Conservation (phyloP, 2,329 filamentous ascomycete genomes). For the Botrytis tulipae region DNA sequence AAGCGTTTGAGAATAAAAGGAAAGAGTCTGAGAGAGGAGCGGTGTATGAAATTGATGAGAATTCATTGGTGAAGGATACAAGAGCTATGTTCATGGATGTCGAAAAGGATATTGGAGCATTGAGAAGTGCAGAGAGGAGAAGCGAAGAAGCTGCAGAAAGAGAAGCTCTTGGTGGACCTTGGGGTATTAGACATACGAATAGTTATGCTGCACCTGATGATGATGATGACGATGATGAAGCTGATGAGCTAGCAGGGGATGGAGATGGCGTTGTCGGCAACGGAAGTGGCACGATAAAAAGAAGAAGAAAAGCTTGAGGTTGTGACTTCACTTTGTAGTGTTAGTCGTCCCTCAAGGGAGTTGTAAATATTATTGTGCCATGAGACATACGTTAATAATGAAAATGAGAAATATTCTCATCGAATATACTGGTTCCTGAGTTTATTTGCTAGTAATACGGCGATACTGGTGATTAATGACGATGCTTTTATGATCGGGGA, state of each 20-base stretch:
- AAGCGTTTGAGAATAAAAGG: slow-evolving; percentile 42
- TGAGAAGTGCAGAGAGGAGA: slow-evolving; percentile 36
- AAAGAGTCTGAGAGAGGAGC: slow-evolving; percentile 42
- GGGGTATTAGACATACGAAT: not conserved
- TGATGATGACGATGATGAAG: slow-evolving; percentile 15
- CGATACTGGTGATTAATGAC: not conserved
- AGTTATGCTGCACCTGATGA: not conserved
- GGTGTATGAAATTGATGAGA: slow-evolving; percentile 71
- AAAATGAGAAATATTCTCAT: not conserved
- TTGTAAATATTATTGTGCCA: slow-evolving; percentile 8
- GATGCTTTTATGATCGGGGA: not conserved
- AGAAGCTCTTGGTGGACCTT: slow-evolving; percentile 17
- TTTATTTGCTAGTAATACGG: no score
- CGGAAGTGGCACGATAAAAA: not conserved
- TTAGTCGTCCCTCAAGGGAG: not conserved
- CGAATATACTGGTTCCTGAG: not conserved
- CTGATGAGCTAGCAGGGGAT: slow-evolving; percentile 15
- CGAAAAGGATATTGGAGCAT: slow-evolving; percentile 49
- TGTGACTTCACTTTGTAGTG: not conserved
- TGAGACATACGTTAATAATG: slow-evolving; percentile 12
- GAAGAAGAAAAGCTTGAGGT: slow-evolving; percentile 7
- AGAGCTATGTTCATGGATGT: slow-evolving; percentile 88
- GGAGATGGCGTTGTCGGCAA: not conserved
- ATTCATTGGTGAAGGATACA: slow-evolving; percentile 83
- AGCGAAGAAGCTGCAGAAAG: slow-evolving; percentile 30